These are phyloP conservation scores for Dothidotthia symphoricarpi DNA, from an alignment of 2,329 filamentous ascomycete genomes.

Conservation along the genomic window DNA sequence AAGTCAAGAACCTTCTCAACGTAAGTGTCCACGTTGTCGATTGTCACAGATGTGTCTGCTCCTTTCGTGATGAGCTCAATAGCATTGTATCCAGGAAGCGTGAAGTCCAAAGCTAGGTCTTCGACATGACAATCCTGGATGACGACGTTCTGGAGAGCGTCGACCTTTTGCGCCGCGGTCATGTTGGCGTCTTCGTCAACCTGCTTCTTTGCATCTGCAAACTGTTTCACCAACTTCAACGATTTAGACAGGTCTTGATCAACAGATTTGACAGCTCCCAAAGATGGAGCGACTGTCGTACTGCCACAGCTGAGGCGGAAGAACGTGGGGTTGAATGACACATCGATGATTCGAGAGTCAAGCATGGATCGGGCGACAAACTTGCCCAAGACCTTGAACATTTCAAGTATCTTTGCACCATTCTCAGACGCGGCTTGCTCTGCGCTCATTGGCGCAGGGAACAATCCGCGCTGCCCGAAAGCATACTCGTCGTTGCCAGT, in stretches of 20 bases:
- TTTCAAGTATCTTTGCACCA: constrained; percentile 80
- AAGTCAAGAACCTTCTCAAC: constrained; percentile 87
- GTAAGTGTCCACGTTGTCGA: constrained; percentile 88
- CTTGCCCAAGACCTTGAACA: constrained; percentile 93
- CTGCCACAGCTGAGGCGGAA: constrained; percentile 81
- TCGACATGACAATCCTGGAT: constrained; percentile 78
- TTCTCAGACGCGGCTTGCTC: constrained; percentile 71
- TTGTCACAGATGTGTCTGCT: constrained; percentile 71
- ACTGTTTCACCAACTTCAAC: constrained; percentile 81
- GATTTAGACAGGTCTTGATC: constrained; percentile 84
- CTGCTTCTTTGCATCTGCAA: constrained; percentile 75
- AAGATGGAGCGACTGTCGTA: constrained; percentile 70
- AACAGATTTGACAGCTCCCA: constrained; percentile 85
- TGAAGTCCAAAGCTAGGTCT: constrained; percentile 90
- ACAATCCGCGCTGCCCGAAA: constrained; percentile 79
- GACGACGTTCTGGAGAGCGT: constrained; percentile 65
- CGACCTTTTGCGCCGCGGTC: constrained; percentile 67
- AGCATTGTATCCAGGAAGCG: constrained; percentile 78
- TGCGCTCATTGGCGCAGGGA: constrained; percentile 84
- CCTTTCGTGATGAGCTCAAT: constrained; percentile 81
- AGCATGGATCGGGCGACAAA: constrained; percentile 98
- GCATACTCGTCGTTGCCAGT: constrained; percentile 74
- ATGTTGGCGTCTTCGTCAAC: constrained; percentile 71
- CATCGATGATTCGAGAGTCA: constrained; percentile 94
- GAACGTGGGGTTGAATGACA: constrained; percentile 96